phyloP scores from a whole-genome alignment of 768 basidiomycete species.

The Tephrocybe sp. region DNA sequence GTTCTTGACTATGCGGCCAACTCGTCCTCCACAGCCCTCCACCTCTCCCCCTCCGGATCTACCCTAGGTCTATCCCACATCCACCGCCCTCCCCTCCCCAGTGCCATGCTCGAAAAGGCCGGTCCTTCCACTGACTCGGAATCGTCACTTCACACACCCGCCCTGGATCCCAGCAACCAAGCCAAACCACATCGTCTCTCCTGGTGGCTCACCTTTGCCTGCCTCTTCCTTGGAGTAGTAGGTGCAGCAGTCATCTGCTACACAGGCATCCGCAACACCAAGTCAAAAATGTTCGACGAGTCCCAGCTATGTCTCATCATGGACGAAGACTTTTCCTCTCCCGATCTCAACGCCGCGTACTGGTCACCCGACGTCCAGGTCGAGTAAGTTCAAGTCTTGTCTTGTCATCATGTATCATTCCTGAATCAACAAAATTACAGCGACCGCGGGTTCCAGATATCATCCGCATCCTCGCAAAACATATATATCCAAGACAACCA shows the following conservation, averaged over 20 bases:
- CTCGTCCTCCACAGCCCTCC: slow-evolving; percentile 22
- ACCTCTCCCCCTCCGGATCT: slow-evolving; percentile 22
- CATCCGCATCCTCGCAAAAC: slow-evolving; percentile 57
- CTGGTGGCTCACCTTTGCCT: slow-evolving; percentile 49
- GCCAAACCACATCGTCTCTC: slow-evolving; percentile 20
- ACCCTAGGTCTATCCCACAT: slow-evolving; percentile 32
- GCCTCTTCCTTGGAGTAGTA: slow-evolving; percentile 51
- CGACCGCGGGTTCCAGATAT: slow-evolving; percentile 79
- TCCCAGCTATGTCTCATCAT: slow-evolving; percentile 58
- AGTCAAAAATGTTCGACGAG: slow-evolving; percentile 34
- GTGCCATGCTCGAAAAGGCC: slow-evolving; percentile 43
- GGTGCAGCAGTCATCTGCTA: slow-evolving; percentile 54
- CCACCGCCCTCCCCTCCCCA: slow-evolving; percentile 46
- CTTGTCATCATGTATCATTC: slow-evolving; percentile 6
- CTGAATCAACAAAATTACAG: slow-evolving; percentile 24
- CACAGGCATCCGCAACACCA: slow-evolving; percentile 45
- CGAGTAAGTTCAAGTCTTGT: slow-evolving; percentile 53
- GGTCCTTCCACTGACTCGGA: not conserved
- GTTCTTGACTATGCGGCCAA: slow-evolving; percentile 19
- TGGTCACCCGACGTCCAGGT: slow-evolving; percentile 72
- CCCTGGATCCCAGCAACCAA: not conserved
- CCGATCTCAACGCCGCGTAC: slow-evolving; percentile 39
- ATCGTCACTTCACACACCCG: too few relatives aligned
- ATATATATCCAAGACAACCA: slow-evolving; percentile 63
- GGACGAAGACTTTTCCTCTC: slow-evolving; percentile 61